Evolutionary conservation across 2,329 filamentous ascomycete species (phyloP).

Genomic region (Fragosphaeria purpurea): DNA sequence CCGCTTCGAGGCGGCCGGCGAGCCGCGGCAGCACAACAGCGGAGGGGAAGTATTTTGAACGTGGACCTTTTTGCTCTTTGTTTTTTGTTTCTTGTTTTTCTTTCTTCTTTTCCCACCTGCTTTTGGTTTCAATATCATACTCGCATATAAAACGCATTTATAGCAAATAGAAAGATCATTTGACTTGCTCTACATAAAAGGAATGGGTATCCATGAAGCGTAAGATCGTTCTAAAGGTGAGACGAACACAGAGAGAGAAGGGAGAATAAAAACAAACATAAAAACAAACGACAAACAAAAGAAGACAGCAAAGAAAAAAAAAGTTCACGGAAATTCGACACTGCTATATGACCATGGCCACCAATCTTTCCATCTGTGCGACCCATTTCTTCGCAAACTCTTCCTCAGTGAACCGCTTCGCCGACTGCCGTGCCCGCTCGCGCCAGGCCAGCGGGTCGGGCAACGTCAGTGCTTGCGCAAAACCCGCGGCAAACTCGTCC

Average conservation of each 20-base stretch:
- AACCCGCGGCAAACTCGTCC: slow-evolving; percentile 71
- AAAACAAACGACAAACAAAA: not conserved
- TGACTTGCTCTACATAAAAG: not conserved
- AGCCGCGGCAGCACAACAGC: slow-evolving; percentile 69
- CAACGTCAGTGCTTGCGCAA: slow-evolving; percentile 64
- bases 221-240: not conserved
- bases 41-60: slow-evolving; percentile 48
- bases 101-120: too few relatives aligned
- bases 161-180: too few relatives aligned
- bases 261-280: not conserved
- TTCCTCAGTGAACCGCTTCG: slow-evolving; percentile 77
- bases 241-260: not conserved
- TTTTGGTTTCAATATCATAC: too few relatives aligned
- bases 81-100: not conserved
- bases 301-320: too few relatives aligned
- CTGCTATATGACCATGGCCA: slow-evolving; percentile 27
- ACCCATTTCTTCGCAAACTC: slow-evolving; percentile 77
- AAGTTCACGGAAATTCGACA: not conserved
- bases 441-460: slow-evolving; percentile 67
- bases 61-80: not conserved
- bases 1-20: slow-evolving; percentile 68
- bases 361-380: slow-evolving; percentile 60
- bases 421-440: slow-evolving; percentile 63
- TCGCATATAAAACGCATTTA: too few relatives aligned
- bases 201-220: slow-evolving; percentile 5